phyloP scores from a whole-genome alignment of 345 rosid genomes.

The Nephelium lappaceum region DNA sequence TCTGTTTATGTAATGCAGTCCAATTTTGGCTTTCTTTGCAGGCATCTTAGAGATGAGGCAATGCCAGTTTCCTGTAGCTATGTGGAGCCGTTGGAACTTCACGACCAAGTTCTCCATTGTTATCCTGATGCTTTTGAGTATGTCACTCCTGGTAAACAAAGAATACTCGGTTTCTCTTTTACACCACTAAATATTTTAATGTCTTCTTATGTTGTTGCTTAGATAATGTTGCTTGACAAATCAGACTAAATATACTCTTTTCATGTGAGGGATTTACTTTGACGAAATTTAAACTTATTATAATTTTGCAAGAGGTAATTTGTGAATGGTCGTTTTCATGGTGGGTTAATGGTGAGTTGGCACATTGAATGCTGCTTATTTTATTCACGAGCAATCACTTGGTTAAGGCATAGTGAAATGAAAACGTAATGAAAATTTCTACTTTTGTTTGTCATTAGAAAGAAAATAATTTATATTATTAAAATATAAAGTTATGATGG shows the following conservation, averaged over 20 bases:
- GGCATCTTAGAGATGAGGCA: conserved; percentile 66
- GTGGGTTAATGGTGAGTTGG: neutral
- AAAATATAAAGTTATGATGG: neutral
- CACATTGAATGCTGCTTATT: neutral
- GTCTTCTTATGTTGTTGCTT: neutral
- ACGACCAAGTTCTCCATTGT: conserved; percentile 64
- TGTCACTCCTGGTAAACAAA: conserved; percentile 76
- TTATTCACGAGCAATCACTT: neutral
- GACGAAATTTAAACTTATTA: conserved; percentile 3
- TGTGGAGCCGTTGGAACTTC: conserved; percentile 57
- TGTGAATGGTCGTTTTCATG: neutral
- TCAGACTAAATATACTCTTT: neutral
- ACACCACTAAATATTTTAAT: neutral
- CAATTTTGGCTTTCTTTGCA: conserved; percentile 29
- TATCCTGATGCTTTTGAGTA: conserved; percentile 84
- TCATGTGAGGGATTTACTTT: neutral
- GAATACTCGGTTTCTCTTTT: conserved; percentile 36
- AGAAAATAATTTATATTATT: neutral
- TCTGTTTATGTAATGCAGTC: neutral
- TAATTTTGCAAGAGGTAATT: conserved; percentile 7
- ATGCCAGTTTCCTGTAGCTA: conserved; percentile 31
- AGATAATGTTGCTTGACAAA: neutral
- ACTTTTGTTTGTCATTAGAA: neutral
- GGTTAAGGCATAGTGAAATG: neutral
- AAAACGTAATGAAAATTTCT: neutral